Evolutionary conservation across 441 rosid species (phyloP), one percentile per base, ranked within the genome.

Genomic region (Erysimum pusillum): DNA sequence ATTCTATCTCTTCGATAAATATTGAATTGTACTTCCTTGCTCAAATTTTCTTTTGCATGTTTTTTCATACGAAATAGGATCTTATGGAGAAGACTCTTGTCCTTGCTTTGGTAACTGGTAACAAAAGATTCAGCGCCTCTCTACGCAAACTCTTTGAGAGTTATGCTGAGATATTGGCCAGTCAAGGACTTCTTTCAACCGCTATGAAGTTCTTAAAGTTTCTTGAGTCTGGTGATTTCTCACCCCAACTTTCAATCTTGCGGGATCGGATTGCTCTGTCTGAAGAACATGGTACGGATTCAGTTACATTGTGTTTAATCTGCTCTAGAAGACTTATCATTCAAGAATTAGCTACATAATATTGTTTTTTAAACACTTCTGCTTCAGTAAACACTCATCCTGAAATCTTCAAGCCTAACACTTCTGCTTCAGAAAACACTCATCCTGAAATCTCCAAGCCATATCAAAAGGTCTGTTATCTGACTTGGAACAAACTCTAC

Each of bases 71-170:
- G n/a, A n/a, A 38, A 35, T 80, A 97, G 99, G 99, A 97, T 81
- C 87, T 97, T 84, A 97, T 94, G 99, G 99, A 97, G 85, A 97
- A 97, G 86, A 97, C 99, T 59, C 96, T 93, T 59, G 98, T 91
- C 59, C 91, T 97, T 83, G 96, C 97, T 76, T 84, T 97, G 86
- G 99, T 97, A 72, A 93, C 92, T 51, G 98, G 98, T 32, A 97
- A 94, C 85, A 94, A 90, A 85, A 88, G 81, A 74, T 94, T 89
- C 76, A 94, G 98, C 76, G 88, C 95, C 82, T 87, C 99, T 51
- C 85, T 97, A n/a, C 94, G 97, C 89, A 94, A 89, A 84, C 97
- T 97, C 68, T 97, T 97, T 83, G 99, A 94, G 91, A 94, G 90
- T 71, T 97, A 97, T 84, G 94, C 98, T 36, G 99, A 97, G 83